phyloP scores from a whole-genome alignment of 2,329 filamentous ascomycete species.

The Raffaelea deltoideospora region DNA sequence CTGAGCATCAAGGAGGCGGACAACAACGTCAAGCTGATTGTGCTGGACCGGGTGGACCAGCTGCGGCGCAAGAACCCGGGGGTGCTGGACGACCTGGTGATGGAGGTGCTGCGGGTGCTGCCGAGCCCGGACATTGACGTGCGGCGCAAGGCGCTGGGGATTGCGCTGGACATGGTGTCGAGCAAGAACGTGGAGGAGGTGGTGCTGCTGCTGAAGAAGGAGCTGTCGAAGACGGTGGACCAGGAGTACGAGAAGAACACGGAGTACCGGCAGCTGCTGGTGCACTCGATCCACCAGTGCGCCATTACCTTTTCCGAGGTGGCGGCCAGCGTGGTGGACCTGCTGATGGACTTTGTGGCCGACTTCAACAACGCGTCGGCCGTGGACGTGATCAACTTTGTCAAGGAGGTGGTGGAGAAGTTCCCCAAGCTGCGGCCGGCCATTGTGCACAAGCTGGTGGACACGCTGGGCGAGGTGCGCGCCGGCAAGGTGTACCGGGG shows the following conservation, averaged over 20 bases:
- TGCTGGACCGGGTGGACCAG: constrained; percentile 75
- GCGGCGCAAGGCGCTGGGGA: constrained; percentile 73
- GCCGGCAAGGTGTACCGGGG: constrained; percentile 96
- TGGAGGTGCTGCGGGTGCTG: constrained; percentile 92
- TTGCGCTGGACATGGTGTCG: constrained; percentile 94
- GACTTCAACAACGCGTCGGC: constrained; percentile 97
- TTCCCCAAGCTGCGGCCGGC: constrained; percentile 80
- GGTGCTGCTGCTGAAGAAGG: constrained; percentile 89
- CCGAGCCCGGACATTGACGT: constrained; percentile 95
- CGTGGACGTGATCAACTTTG: constrained; percentile 94
- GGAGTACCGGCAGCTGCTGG: constrained; percentile 87
- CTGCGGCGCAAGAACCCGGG: constrained; percentile 60
- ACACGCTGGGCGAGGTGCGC: constrained; percentile 81
- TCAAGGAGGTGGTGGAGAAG: constrained; percentile 97
- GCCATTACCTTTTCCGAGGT: constrained; percentile 99
- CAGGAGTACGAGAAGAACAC: constrained; percentile 98
- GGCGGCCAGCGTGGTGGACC: constrained; percentile 85
- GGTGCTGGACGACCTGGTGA: constrained; percentile 81
- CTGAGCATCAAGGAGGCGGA: constrained; percentile 94
- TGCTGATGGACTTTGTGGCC: constrained; percentile 97
- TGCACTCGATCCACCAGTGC: constrained; percentile 94
- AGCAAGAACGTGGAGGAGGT: constrained; percentile 99
- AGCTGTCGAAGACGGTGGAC: constrained; percentile 91
- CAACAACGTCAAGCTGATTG: constrained; percentile 98
- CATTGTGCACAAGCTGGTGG: constrained; percentile 78